phyloP scores from a whole-genome alignment of 352 stramenopile genomes.

The Pilasporangium apinafurcum region DNA sequence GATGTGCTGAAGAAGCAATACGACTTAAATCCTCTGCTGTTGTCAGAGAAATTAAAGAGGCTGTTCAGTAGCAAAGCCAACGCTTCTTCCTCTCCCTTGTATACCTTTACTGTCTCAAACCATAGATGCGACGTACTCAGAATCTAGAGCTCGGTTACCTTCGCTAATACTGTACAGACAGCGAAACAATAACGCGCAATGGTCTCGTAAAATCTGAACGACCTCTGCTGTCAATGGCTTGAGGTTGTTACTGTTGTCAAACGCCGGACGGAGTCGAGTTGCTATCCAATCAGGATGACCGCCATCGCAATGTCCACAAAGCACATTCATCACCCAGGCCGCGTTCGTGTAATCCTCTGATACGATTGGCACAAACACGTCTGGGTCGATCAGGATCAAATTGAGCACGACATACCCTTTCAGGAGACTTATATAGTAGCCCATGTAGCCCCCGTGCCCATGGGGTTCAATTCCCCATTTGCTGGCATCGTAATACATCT shows the following conservation, averaged over 20 bases:
- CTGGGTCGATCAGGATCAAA: constrained; percentile 5
- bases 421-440: not conserved
- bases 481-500: too few species aligned
- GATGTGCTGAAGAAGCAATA: too few species aligned
- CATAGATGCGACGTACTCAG: too few species aligned
- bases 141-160: too few species aligned
- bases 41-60: too few species aligned
- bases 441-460: not conserved
- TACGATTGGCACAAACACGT: not conserved
- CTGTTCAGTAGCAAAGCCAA: too few species aligned
- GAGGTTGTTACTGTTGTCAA: constrained; percentile 2
- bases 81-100: too few species aligned
- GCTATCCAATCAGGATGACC: constrained; percentile 4
- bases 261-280: not conserved
- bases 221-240: constrained; percentile 6
- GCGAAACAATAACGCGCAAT: constrained; percentile 6
- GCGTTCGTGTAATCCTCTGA: not conserved
- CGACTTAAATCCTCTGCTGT: too few species aligned
- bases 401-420: constrained; percentile 7
- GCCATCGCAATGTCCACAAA: not conserved
- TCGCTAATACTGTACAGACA: constrained; percentile 9
- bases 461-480: too few species aligned
- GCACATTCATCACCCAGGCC: constrained; percentile 1
- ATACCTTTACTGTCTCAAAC: too few species aligned
- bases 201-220: constrained; percentile 4